A percentile compares a stretch with the other conserved stretches of the same genome.
phyloP scores from a whole-genome alignment of 1,139 yeast genomes.

The Candida sp. region DNA sequence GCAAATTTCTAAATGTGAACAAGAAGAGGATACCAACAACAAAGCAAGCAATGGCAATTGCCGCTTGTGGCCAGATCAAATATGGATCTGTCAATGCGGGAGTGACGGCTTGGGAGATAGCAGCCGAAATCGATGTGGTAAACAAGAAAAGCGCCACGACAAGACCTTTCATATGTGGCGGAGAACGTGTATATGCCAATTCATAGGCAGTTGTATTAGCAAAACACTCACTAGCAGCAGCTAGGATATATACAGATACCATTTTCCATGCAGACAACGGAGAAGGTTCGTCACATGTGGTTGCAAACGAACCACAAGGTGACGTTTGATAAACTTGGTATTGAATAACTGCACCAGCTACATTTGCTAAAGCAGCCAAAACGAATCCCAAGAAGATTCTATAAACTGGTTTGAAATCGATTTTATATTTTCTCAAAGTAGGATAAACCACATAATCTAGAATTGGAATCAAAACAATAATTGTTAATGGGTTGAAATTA shows the following conservation, averaged over 20 bases:
- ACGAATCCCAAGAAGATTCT: slow-evolving; percentile 35
- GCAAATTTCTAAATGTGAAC: slow-evolving; percentile 50
- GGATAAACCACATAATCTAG: slow-evolving; percentile 60
- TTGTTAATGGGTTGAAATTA: slow-evolving; percentile 66
- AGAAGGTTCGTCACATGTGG: slow-evolving; percentile 47
- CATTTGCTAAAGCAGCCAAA: slow-evolving; percentile 34
- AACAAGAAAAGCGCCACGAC: slow-evolving; percentile 66
- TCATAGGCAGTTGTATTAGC: slow-evolving; percentile 68
- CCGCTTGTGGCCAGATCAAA: slow-evolving; percentile 54
- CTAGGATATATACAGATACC: slow-evolving; percentile 46
- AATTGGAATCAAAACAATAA: slow-evolving; percentile 62
- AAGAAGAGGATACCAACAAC: slow-evolving; percentile 41
- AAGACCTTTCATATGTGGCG: slow-evolving; percentile 63
- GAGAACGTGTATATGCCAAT: slow-evolving; percentile 68
- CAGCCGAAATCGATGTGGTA: slow-evolving; percentile 60
- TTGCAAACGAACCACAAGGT: slow-evolving; percentile 40
- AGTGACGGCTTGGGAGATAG: slow-evolving; percentile 52
- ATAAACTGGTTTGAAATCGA: slow-evolving; percentile 34
- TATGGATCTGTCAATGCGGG: slow-evolving; percentile 54
- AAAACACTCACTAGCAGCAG: slow-evolving; percentile 68
- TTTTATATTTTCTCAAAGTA: slow-evolving; percentile 44
- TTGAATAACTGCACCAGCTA: slow-evolving; percentile 40
- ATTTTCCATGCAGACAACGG: slow-evolving; percentile 60
- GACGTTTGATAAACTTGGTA: slow-evolving; percentile 29
- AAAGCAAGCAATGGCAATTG: slow-evolving; percentile 44